phyloP scores from a whole-genome alignment of 495 filamentous ascomycete species.

The Penicillium simplicissimum region DNA sequence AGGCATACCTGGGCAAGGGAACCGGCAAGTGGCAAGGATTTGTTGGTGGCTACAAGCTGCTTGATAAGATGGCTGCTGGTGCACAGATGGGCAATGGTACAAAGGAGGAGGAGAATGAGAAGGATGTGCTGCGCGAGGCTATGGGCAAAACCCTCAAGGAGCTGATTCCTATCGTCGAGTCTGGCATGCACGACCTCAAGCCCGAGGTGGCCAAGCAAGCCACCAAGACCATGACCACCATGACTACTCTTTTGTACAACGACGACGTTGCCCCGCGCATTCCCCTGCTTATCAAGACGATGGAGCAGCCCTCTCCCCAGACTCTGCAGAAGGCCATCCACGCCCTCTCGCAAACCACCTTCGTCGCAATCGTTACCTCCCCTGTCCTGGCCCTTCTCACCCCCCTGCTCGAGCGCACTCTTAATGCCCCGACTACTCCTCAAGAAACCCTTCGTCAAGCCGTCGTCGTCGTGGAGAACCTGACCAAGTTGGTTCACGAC shows the following conservation, averaged over 20 bases:
- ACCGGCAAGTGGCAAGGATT: slow-evolving; percentile 95
- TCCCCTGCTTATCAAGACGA: slow-evolving; percentile 88
- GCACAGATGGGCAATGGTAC: slow-evolving; percentile 79
- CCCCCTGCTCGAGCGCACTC: slow-evolving; percentile 86
- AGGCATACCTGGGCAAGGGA: slow-evolving; percentile 71
- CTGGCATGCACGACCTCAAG: slow-evolving; percentile 96
- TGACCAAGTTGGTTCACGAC: slow-evolving; percentile 98
- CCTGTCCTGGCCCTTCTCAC: slow-evolving; percentile 96
- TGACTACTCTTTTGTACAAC: slow-evolving; percentile 91
- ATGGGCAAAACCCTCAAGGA: slow-evolving; percentile 91
- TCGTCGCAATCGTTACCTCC: slow-evolving; percentile 96
- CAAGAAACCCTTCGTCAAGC: slow-evolving; percentile 96
- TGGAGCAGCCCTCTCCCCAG: slow-evolving; percentile 91
- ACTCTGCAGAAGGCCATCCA: slow-evolving; percentile 93
- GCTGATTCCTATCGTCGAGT: slow-evolving; percentile 89
- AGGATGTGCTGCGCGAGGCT: slow-evolving; percentile 83
- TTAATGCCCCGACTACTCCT: slow-evolving; percentile 84
- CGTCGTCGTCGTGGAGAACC: slow-evolving; percentile 96
- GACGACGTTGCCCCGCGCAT: slow-evolving; percentile 95
- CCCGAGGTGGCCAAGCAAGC: slow-evolving; percentile 86
- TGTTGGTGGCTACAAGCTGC: slow-evolving; percentile 75
- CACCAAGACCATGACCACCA: slow-evolving; percentile 82
- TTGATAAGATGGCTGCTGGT: slow-evolving; percentile 91
- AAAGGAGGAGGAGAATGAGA: slow-evolving; percentile 76
- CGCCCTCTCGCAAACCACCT: slow-evolving; percentile 96